phyloP scores from a whole-genome alignment of 2,329 filamentous ascomycete genomes.

The Didymella keratinophila region DNA sequence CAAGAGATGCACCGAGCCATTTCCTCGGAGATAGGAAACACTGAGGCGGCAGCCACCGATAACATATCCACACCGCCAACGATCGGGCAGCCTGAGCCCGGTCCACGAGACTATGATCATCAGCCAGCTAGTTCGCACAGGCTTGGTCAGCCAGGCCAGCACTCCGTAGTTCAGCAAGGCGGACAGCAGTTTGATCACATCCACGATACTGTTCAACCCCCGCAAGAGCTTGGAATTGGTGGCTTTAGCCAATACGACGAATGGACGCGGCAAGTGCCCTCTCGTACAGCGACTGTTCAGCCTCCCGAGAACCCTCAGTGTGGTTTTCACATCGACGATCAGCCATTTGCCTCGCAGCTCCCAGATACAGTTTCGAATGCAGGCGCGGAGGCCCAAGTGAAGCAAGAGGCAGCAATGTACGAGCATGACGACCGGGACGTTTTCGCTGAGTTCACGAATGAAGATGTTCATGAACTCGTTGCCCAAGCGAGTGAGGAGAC shows the following conservation, averaged over 20 bases:
- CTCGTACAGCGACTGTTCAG: background rate
- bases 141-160: background rate
- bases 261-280: background rate
- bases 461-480: background rate
- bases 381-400: background rate
- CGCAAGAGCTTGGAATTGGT: background rate
- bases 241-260: background rate
- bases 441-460: conserved; percentile 11
- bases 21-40: background rate
- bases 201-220: too few relatives aligned
- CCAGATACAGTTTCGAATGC: background rate
- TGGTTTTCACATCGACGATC: background rate
- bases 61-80: background rate
- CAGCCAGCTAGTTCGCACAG: background rate
- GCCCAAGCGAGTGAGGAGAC: background rate
- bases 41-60: background rate
- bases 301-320: background rate
- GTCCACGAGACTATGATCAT: background rate
- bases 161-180: background rate
- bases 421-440: background rate
- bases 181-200: background rate
- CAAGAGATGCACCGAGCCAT: background rate
- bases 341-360: background rate
- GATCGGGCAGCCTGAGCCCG: background rate
- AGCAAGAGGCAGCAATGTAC: background rate